Conservation (phyloP, 805 yeast species). For the Metschnikowia picachoensis region DNA sequence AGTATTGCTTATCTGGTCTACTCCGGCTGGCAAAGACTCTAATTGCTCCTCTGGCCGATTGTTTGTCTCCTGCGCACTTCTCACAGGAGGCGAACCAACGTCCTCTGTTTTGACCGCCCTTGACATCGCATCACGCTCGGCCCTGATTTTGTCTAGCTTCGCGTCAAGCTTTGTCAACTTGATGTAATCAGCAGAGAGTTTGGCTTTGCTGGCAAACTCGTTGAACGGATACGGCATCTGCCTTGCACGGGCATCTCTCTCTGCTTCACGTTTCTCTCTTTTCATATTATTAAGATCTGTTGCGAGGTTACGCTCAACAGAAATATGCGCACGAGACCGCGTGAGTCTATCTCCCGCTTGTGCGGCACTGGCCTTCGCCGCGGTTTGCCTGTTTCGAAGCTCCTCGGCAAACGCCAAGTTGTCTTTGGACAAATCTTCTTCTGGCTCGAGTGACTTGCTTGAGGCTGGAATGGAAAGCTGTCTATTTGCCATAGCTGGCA, state of each 20-base stretch:
- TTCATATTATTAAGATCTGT: constrained; percentile 7
- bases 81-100: no score
- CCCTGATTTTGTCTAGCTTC: constrained; percentile 9
- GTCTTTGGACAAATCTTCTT: neutral
- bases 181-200: constrained; percentile 18
- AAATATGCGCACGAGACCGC: constrained; percentile 14
- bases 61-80: neutral
- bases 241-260: constrained; percentile 8
- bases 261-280: constrained; percentile 7
- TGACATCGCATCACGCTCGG: constrained; percentile 1
- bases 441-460: neutral
- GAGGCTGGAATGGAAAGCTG: constrained; percentile 3
- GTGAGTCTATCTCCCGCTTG: constrained; percentile 7
- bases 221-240: constrained; percentile 15
- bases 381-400: constrained; percentile 11
- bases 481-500: no score
- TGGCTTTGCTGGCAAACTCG: constrained; percentile 16
- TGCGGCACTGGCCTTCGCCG: constrained; percentile 9
- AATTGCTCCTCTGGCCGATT: neutral
- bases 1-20: no score
- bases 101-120: constrained; percentile 9
- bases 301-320: constrained; percentile 10
- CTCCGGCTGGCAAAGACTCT: no score
- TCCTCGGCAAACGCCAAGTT: constrained; percentile 10
- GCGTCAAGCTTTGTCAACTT: constrained; percentile 24